Conservation (phyloP, 2,329 filamentous ascomycete genomes). For the Cordyceps javanica region DNA sequence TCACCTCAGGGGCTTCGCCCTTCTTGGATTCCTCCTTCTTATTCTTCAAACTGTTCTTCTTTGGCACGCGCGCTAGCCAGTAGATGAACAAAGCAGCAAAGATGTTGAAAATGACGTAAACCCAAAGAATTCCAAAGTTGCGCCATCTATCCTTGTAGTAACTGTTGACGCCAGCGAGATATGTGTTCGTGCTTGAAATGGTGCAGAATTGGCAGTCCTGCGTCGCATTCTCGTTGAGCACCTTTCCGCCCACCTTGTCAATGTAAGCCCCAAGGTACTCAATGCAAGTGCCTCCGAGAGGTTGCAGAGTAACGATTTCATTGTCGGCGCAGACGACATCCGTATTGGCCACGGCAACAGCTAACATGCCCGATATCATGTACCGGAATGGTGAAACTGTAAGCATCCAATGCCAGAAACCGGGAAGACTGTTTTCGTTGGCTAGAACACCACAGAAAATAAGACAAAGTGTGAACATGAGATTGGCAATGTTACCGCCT, state of each 20-base stretch:
- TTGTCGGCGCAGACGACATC: slow-evolving; percentile 59
- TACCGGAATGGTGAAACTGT: slow-evolving; percentile 74
- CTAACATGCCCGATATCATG: slow-evolving; percentile 65
- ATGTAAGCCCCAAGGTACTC: slow-evolving; percentile 53
- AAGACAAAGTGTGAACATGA: slow-evolving; percentile 66
- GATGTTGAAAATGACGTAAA: slow-evolving; percentile 55
- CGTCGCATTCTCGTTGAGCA: slow-evolving; percentile 43
- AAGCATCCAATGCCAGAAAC: slow-evolving; percentile 75
- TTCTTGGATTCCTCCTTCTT: background rate
- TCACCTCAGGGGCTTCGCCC: background rate
- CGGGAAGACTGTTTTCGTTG: slow-evolving; percentile 53
- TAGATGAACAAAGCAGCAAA: slow-evolving; percentile 49
- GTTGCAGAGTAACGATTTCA: slow-evolving; percentile 63
- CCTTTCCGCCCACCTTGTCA: slow-evolving; percentile 41
- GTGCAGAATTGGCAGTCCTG: slow-evolving; percentile 50
- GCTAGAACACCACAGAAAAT: slow-evolving; percentile 74
- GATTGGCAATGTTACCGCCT: slow-evolving; percentile 68
- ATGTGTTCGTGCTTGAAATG: slow-evolving; percentile 45
- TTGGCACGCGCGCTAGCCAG: slow-evolving; percentile 46
- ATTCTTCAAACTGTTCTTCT: slow-evolving; percentile 29
- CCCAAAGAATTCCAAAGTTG: slow-evolving; percentile 60
- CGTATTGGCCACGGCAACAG: slow-evolving; percentile 62
- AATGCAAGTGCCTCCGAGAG: slow-evolving; percentile 54
- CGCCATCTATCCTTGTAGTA: slow-evolving; percentile 58
- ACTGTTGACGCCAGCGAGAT: slow-evolving; percentile 41